These are phyloP conservation scores for Solanum clarkiae DNA, from an alignment of 257 asterid genomes.

Conservation along the genomic window DNA sequence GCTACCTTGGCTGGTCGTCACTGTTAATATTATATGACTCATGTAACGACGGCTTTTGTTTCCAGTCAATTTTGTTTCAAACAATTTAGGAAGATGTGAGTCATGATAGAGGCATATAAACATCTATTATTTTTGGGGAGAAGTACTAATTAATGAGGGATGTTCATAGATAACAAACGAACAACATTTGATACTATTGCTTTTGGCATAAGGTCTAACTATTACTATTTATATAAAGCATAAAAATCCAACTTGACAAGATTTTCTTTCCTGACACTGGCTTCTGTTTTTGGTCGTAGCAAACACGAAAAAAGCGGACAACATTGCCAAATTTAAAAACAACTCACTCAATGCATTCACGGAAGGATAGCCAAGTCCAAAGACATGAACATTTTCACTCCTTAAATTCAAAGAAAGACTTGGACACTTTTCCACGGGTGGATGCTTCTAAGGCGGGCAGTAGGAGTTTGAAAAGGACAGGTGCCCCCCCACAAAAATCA, in stretches of 20 bases:
- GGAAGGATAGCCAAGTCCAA: background rate
- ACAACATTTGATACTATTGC: background rate
- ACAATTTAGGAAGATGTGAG: background rate
- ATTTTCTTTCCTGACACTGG: background rate
- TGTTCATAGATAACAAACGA: background rate
- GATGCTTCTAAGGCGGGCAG: background rate
- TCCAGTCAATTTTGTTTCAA: background rate
- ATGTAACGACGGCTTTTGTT: background rate
- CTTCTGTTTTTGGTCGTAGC: constrained; percentile 9
- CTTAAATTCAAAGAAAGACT: background rate
- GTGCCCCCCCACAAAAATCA: background rate
- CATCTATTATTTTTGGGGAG: background rate
- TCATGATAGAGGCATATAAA: background rate
- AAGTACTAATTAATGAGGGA: background rate
- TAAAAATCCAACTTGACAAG: background rate
- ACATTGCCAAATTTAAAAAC: background rate
- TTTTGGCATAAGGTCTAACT: background rate
- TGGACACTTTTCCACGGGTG: background rate
- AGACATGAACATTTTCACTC: background rate
- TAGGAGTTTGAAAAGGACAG: constrained; percentile 7
- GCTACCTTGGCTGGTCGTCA: background rate
- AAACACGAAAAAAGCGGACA: constrained; percentile 9
- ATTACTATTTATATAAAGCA: background rate
- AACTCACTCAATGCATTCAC: background rate
- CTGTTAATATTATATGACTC: background rate